These are phyloP conservation scores for Tuber umbilicatum DNA, from an alignment of 495 filamentous ascomycete genomes.

Conservation along the genomic window DNA sequence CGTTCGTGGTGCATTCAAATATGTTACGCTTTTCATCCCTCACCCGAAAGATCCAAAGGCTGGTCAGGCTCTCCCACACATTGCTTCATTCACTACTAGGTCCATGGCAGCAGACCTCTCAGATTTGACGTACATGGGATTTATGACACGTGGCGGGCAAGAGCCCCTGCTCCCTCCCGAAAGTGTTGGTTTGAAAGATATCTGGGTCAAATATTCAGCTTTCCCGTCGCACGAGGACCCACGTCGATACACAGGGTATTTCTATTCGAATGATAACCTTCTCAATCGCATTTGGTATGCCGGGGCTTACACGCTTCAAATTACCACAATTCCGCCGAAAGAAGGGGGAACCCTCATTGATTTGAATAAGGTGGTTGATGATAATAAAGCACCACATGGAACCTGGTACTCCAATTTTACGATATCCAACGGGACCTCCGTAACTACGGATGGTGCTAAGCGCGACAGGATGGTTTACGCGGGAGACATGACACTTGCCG, in stretches of 20 bases:
- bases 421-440: constrained; percentile 50
- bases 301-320: constrained; percentile 57
- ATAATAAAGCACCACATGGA: constrained; percentile 42
- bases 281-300: constrained; percentile 58
- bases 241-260: constrained; percentile 49
- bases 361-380: constrained; percentile 43
- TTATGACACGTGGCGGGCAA: neutral
- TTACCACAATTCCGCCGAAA: constrained; percentile 51
- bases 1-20: constrained; percentile 44
- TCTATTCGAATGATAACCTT: constrained; percentile 47
- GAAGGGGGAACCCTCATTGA: constrained; percentile 49
- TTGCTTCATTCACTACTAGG: neutral
- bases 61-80: constrained; percentile 30
- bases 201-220: constrained; percentile 45
- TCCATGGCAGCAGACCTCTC: constrained; percentile 9
- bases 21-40: constrained; percentile 43
- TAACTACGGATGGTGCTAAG: constrained; percentile 54
- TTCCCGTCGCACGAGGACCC: constrained; percentile 43
- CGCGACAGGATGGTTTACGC: constrained; percentile 55
- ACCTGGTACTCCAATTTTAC: constrained; percentile 47
- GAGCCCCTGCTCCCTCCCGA: constrained; percentile 33
- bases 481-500: constrained; percentile 49
- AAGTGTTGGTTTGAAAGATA: constrained; percentile 10
- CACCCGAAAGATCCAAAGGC: constrained; percentile 17
- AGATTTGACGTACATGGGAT: neutral